These are phyloP conservation scores for Smallanthus sonchifolius DNA, from an alignment of 129 eudicot genomes.

Conservation along the genomic window DNA sequence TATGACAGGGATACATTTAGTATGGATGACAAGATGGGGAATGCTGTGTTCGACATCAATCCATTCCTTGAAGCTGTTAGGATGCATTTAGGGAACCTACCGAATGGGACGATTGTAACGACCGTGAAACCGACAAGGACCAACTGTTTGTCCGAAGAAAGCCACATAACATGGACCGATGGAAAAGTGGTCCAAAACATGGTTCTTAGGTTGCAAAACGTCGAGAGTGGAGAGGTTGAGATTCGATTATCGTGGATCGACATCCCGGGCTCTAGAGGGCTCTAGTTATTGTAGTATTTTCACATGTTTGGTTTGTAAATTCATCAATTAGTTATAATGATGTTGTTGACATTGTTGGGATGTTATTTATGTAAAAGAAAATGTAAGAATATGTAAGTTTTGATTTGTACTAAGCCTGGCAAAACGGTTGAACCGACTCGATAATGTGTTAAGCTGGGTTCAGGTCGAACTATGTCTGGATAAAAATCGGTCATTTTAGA, in stretches of 20 bases:
- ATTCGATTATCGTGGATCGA: slow-evolving; percentile 58
- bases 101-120: slow-evolving; percentile 42
- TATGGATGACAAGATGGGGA: slow-evolving; percentile 65
- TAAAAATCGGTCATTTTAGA: too few species aligned
- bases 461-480: too few species aligned
- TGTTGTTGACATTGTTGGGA: neutral
- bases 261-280: slow-evolving; percentile 43
- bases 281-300: neutral
- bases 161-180: slow-evolving; percentile 40
- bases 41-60: slow-evolving; percentile 44
- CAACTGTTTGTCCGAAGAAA: slow-evolving; percentile 58
- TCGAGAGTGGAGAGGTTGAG: slow-evolving; percentile 55
- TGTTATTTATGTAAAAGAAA: neutral
- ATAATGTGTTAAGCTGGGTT: too few species aligned
- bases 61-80: slow-evolving; percentile 43
- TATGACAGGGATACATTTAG: slow-evolving; percentile 51
- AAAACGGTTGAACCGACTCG: too few species aligned
- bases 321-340: neutral
- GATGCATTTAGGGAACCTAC: slow-evolving; percentile 35
- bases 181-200: slow-evolving; percentile 50
- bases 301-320: neutral
- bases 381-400: neutral
- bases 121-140: slow-evolving; percentile 45
- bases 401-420: neutral
- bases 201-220: slow-evolving; percentile 52